Percentiles rank a stretch among this genome's conserved stretches.
These are phyloP conservation scores for Kodamaea kaohsiungensis DNA, from an alignment of 805 yeast genomes.

Conservation along the genomic window DNA sequence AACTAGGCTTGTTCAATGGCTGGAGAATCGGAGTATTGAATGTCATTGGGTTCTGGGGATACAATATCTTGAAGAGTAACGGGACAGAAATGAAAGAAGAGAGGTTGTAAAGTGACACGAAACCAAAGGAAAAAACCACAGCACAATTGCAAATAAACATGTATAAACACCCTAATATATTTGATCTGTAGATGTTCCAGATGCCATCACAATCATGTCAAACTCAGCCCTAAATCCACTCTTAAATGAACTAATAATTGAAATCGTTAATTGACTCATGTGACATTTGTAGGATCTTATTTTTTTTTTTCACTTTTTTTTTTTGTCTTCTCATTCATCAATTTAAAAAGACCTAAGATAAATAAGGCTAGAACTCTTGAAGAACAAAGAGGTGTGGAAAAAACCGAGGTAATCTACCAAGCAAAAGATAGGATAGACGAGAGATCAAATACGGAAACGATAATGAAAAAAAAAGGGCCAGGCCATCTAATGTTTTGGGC, in stretches of 20 bases:
- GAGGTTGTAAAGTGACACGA: conserved; percentile 19
- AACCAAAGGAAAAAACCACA: background rate
- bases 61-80: conserved; percentile 54
- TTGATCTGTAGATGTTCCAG: too few relatives aligned
- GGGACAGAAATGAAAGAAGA: conserved; percentile 42
- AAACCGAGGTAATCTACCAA: background rate
- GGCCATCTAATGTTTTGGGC: background rate
- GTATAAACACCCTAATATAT: too few relatives aligned
- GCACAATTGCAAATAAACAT: background rate
- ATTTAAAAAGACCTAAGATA: too few relatives aligned
- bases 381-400: background rate
- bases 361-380: background rate
- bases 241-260: too few relatives aligned
- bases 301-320: too few relatives aligned
- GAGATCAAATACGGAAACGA: background rate
- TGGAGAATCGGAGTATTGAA: conserved; percentile 88
- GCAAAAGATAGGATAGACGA: background rate
- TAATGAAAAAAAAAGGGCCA: background rate
- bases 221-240: too few relatives aligned
- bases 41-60: conserved; percentile 81
- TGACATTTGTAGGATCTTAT: too few relatives aligned
- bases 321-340: too few relatives aligned
- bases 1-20: conserved; percentile 65
- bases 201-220: too few relatives aligned
- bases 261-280: too few relatives aligned